A percentile compares a stretch with the other conserved stretches of the same genome.
Evolutionary conservation across 495 filamentous ascomycete genomes (phyloP).

Genomic region (Cercophora newfieldiana): DNA sequence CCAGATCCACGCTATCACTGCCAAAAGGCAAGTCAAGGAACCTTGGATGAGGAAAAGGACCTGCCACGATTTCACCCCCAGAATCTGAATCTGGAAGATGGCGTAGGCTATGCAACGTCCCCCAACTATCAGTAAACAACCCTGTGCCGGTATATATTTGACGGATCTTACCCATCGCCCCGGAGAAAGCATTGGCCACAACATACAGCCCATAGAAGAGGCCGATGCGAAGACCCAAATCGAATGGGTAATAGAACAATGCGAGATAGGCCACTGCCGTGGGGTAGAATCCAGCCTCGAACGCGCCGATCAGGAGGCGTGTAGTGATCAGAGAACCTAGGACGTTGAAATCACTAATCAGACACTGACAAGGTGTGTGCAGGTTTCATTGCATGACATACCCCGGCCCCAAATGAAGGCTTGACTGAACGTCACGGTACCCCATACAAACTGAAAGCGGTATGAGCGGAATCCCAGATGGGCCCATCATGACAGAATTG

Average conservation of each 20-base stretch:
- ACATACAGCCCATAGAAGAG: constrained; percentile 60
- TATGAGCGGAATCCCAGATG: neutral
- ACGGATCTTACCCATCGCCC: constrained; percentile 42
- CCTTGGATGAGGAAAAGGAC: constrained; percentile 60
- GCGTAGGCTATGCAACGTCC: constrained; percentile 27
- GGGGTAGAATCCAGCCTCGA: constrained; percentile 56
- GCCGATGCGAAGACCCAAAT: constrained; percentile 53
- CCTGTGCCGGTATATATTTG: neutral
- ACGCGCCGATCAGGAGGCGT: constrained; percentile 26
- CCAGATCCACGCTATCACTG: constrained; percentile 50
- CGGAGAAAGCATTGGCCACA: constrained; percentile 54
- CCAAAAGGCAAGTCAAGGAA: constrained; percentile 46
- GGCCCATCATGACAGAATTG: no score
- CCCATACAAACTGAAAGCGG: constrained; percentile 46
- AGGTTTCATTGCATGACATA: constrained; percentile 20
- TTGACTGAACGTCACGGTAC: constrained; percentile 49
- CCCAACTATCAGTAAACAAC: neutral
- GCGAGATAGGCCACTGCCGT: constrained; percentile 54
- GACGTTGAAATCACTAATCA: neutral
- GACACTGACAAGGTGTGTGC: constrained; percentile 23
- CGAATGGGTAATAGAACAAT: constrained; percentile 56
- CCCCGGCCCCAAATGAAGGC: constrained; percentile 40
- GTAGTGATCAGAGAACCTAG: constrained; percentile 21
- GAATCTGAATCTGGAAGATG: constrained; percentile 30
- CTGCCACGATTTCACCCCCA: constrained; percentile 51